Evolutionary conservation across 108 stramenopile genomes (phyloP).

Genomic region (Skeletonema costatum): DNA sequence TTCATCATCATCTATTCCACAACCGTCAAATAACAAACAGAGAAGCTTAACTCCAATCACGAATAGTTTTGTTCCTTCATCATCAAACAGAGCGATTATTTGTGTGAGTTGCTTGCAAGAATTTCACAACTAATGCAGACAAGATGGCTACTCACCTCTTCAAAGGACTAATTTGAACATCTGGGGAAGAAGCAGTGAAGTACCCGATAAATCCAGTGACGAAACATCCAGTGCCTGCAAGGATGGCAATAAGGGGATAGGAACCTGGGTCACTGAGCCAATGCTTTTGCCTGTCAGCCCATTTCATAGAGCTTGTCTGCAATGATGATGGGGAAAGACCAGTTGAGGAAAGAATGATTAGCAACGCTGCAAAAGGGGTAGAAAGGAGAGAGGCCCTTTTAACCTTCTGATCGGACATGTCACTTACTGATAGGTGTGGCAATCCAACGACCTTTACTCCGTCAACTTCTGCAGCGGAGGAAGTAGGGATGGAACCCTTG

Average conservation of each 20-base stretch:
- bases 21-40: background rate
- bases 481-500: slow-evolving; percentile 24
- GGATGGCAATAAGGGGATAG: slow-evolving; percentile 32
- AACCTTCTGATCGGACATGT: background rate
- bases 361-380: background rate
- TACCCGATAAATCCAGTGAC: slow-evolving; percentile 18
- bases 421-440: slow-evolving; percentile 30
- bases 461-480: slow-evolving; percentile 20
- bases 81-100: background rate
- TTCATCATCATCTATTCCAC: background rate
- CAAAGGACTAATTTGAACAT: slow-evolving; percentile 39
- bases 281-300: slow-evolving; percentile 44
- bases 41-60: slow-evolving; percentile 25
- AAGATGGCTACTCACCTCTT: slow-evolving; percentile 26
- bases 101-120: background rate
- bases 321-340: background rate
- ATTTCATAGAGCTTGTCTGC: slow-evolving; percentile 42
- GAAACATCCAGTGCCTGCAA: slow-evolving; percentile 19
- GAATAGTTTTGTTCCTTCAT: slow-evolving; percentile 28
- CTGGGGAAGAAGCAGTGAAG: slow-evolving; percentile 23
- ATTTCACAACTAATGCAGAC: background rate
- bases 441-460: slow-evolving; percentile 34
- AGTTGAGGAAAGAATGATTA: background rate
- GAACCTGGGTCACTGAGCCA: slow-evolving; percentile 35
- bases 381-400: background rate